Conservation (phyloP, 768 basidiomycete genomes). For the Russula griseocarnosa region DNA sequence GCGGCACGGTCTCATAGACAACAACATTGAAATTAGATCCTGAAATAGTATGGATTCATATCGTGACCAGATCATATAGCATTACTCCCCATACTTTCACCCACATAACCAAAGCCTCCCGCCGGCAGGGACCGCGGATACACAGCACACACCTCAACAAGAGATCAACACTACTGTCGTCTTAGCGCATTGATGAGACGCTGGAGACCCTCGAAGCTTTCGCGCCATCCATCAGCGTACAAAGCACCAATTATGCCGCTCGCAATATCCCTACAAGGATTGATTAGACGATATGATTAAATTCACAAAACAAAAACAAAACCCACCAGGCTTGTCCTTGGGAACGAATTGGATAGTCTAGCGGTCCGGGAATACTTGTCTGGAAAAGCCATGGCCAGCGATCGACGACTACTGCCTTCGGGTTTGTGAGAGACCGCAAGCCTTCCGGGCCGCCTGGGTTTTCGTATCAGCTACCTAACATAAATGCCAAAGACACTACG, state of each 20-base stretch:
- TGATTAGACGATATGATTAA: slow-evolving; percentile 3
- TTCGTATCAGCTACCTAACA: slow-evolving; percentile 21
- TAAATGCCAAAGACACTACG: slow-evolving; percentile 3
- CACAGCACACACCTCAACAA: background rate
- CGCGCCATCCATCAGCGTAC: slow-evolving; percentile 48
- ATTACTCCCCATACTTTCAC: background rate
- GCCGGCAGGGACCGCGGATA: slow-evolving; percentile 20
- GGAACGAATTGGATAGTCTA: slow-evolving; percentile 84
- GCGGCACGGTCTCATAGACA: slow-evolving; percentile 1
- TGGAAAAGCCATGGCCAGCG: slow-evolving; percentile 79
- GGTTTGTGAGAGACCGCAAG: slow-evolving; percentile 78
- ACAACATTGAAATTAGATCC: slow-evolving; percentile 20
- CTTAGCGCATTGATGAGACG: slow-evolving; percentile 41
- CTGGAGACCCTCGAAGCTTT: slow-evolving; percentile 40
- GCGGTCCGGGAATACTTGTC: slow-evolving; percentile 77
- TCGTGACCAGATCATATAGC: slow-evolving; percentile 14
- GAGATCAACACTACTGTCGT: slow-evolving; percentile 19
- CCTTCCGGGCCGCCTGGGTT: slow-evolving; percentile 85
- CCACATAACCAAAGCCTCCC: slow-evolving; percentile 10
- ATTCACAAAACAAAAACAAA: slow-evolving; percentile 1
- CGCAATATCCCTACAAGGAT: slow-evolving; percentile 44
- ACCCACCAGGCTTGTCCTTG: slow-evolving; percentile 70
- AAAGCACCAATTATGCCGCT: slow-evolving; percentile 47
- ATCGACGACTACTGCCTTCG: slow-evolving; percentile 84
- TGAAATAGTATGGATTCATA: slow-evolving; percentile 9